These are phyloP conservation scores for Populus davidiana DNA, from an alignment of 345 rosid genomes.

Conservation along the genomic window DNA sequence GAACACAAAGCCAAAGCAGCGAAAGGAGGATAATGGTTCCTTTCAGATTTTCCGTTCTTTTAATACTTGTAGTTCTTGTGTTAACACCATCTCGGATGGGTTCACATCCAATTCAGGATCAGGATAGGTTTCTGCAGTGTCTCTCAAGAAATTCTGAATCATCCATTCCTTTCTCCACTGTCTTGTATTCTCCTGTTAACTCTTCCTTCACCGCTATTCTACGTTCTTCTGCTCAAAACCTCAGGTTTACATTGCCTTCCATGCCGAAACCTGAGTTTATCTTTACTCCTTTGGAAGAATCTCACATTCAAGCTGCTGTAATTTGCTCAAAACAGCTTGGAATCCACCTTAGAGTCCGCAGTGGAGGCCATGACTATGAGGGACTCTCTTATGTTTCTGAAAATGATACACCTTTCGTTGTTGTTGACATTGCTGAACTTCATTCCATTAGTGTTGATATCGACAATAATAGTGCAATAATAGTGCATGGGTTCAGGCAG, in stretches of 20 bases:
- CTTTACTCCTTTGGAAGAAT: slow-evolving; percentile 15
- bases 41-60: slow-evolving; percentile 4
- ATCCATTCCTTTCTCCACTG: slow-evolving; percentile 15
- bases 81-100: slow-evolving; percentile 3
- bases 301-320: slow-evolving; percentile 28
- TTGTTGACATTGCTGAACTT: slow-evolving; percentile 48
- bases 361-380: too few relatives aligned
- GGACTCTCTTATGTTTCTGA: slow-evolving; percentile 1
- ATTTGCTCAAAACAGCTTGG: slow-evolving; percentile 18
- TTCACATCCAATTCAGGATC: slow-evolving; percentile 29
- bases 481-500: slow-evolving; percentile 67
- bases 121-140: slow-evolving; percentile 45
- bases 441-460: slow-evolving; percentile 30
- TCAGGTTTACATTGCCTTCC: too few relatives aligned
- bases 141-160: slow-evolving; percentile 24
- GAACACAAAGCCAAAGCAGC: background rate
- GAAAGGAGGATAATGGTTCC: slow-evolving; percentile 21
- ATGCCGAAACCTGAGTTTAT: too few relatives aligned
- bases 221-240: too few relatives aligned
- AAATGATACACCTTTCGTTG: slow-evolving; percentile 42
- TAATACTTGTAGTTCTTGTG: slow-evolving; percentile 14
- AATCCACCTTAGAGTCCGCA: slow-evolving; percentile 13
- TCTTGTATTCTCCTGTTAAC: too few relatives aligned
- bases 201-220: too few relatives aligned
- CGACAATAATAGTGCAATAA: slow-evolving; percentile 21